Conservation (phyloP, 2,329 filamentous ascomycete genomes). For the Phialophora tarda region DNA sequence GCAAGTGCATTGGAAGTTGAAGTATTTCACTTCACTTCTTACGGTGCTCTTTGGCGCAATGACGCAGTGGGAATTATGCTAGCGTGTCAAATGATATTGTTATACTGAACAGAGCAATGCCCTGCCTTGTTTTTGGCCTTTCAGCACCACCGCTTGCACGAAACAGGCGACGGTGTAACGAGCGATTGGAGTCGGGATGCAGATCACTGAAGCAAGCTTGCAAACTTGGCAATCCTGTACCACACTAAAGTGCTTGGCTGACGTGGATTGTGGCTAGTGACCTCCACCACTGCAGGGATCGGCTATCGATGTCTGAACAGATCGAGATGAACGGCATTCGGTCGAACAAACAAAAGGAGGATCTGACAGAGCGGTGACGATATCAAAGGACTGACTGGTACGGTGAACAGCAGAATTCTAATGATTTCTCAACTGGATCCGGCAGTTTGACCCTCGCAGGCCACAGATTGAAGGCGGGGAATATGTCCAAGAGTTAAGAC, state of each 20-base stretch:
- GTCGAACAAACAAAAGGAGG: not conserved
- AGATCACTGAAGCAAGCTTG: slow-evolving; percentile 13
- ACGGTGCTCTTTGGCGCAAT: not conserved
- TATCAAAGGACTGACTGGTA: not conserved
- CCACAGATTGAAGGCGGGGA: not conserved
- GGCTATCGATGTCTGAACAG: not conserved
- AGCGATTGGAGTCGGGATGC: slow-evolving; percentile 7
- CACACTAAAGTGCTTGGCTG: slow-evolving; percentile 16
- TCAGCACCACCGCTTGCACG: slow-evolving; percentile 5
- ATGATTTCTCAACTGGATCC: not conserved
- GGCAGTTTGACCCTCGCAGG: not conserved
- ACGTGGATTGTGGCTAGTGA: slow-evolving; percentile 20
- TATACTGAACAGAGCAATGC: not conserved
- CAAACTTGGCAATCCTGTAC: slow-evolving; percentile 9
- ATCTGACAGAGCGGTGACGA: not conserved
- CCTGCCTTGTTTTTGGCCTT: slow-evolving; percentile 17
- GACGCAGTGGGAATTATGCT: slow-evolving; percentile 15
- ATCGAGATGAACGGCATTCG: slow-evolving; percentile 7
- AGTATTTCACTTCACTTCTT: slow-evolving; percentile 2
- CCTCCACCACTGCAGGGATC: slow-evolving; percentile 8
- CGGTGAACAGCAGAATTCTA: not conserved
- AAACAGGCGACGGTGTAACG: slow-evolving; percentile 4
- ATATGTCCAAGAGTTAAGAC: too few species aligned
- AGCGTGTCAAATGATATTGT: not conserved
- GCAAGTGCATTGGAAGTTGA: slow-evolving; percentile 2